phyloP scores from a whole-genome alignment of 768 basidiomycete species.

The Tylopilus cervinicoccineus region DNA sequence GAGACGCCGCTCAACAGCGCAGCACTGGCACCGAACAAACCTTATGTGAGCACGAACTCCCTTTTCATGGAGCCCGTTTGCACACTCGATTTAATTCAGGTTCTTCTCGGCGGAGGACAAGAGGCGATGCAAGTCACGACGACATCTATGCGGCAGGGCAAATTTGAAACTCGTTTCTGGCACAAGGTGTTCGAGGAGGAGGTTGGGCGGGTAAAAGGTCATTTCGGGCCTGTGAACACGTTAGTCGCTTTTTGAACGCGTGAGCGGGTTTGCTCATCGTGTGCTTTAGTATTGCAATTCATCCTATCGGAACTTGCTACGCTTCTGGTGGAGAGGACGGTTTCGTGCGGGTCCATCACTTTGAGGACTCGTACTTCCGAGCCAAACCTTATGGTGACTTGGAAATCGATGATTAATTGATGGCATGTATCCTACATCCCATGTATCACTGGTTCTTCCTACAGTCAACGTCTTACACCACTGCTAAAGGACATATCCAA shows the following conservation, averaged over 20 bases:
- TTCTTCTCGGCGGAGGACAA: constrained; percentile 94
- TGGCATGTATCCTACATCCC: constrained; percentile 7
- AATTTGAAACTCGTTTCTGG: constrained; percentile 98
- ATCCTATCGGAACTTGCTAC: constrained; percentile 83
- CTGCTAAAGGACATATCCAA: not conserved
- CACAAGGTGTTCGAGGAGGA: constrained; percentile 97
- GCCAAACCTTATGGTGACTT: constrained; percentile 89
- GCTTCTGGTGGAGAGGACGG: constrained; percentile 98
- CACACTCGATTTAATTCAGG: constrained; percentile 36
- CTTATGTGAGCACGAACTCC: constrained; percentile 57
- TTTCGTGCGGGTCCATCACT: constrained; percentile 87
- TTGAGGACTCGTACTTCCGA: constrained; percentile 92
- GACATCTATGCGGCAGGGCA: constrained; percentile 88
- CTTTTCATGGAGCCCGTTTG: not conserved
- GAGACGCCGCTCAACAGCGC: constrained; percentile 97
- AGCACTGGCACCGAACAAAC: constrained; percentile 75
- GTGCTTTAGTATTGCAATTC: constrained; percentile 77
- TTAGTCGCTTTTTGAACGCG: constrained; percentile 39
- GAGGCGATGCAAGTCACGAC: constrained; percentile 98
- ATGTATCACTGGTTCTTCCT: constrained; percentile 1
- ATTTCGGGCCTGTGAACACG: constrained; percentile 97
- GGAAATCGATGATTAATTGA: constrained; percentile 58
- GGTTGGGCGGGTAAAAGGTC: constrained; percentile 94
- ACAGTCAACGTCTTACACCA: not conserved
- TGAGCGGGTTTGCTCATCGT: constrained; percentile 3